Evolutionary conservation across 495 filamentous ascomycete species (phyloP), one percentile per base, ranked within the genome.

Genomic region (Wilcoxina mikolae): DNA sequence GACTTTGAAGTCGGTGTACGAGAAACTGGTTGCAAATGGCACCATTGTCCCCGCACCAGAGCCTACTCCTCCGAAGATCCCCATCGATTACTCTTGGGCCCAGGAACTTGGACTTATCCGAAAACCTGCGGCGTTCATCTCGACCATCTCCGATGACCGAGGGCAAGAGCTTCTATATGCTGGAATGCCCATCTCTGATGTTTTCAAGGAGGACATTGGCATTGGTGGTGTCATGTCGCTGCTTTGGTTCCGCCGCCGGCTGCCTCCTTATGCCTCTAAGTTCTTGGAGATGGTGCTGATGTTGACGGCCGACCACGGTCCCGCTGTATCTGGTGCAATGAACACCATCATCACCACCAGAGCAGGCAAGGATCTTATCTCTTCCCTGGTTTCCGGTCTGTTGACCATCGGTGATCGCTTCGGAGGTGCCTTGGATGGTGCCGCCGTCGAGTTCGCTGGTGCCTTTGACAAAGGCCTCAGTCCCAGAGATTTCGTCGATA

Each of bases 271-370:
- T 67, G 93, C 91, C 63, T 87, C 87, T 76, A 93, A 91, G 76
- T 98, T 98, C 80, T 73, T 98, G 60, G 91, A 98, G 78, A 98
- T 98, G 91, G 93, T 98, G 60, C 88, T 98, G 70, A 98, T 98
- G 91, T 80, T 98, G 68, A 98, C 91, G 64, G 91, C 91, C 62
- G 91, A 98, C 68, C 91, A 98, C 80, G 91, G 91, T 72, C 91
- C 91, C 41, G 91, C 91, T 66, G 91, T 98, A 57, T 98, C 91
- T 60, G 91, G 91, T 75, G 91, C 91, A 64, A 98, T 98, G 91
- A 98, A 98, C 82, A 98, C 91, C 59, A 98, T 98, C 72, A 96
- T 98, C 70, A 98, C 91, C 52, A 98, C 91, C 44, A 83, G 91
- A 80, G 91, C 91, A 53, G 91, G 91, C 67, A 98, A 98, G 77